Conservation (phyloP, 1,284 basidiomycete species). For the Moniliophthora roreri region DNA sequence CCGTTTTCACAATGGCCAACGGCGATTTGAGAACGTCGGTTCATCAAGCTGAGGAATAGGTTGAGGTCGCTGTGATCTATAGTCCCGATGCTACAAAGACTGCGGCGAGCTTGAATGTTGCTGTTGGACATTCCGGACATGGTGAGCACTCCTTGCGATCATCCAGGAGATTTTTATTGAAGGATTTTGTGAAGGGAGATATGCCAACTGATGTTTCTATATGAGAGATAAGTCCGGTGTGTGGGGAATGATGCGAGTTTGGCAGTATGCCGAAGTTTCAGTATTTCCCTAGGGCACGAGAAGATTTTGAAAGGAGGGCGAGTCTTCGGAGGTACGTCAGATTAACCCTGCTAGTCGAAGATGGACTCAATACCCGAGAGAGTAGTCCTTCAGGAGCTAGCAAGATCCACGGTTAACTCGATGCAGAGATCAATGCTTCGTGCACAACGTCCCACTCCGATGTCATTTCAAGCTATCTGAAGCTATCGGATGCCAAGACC, state of each 20-base stretch:
- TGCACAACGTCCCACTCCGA: conserved; percentile 68
- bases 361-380: background rate
- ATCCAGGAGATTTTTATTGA: too few species aligned
- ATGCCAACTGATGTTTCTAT: conserved; percentile 57
- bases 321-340: background rate
- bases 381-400: conserved; percentile 34
- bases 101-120: conserved; percentile 62
- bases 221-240: conserved; percentile 46
- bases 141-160: background rate
- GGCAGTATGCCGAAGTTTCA: conserved; percentile 3
- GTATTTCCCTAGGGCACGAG: conserved; percentile 28
- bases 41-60: conserved; percentile 60
- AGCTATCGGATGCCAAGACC: conserved; percentile 57
- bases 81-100: conserved; percentile 66
- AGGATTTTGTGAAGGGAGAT: conserved; percentile 22
- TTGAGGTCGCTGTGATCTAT: conserved; percentile 57
- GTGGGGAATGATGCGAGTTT: conserved; percentile 15
- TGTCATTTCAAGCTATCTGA: conserved; percentile 51
- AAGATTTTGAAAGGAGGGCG: conserved; percentile 37
- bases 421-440: conserved; percentile 64
- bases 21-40: conserved; percentile 37
- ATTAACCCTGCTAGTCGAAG: too few species aligned
- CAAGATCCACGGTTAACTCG: conserved; percentile 59
- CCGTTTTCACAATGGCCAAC: background rate
- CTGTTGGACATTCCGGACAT: conserved; percentile 69